phyloP scores from a whole-genome alignment of 1,284 basidiomycete species.

The Ceratorhiza oryzae-sativae region DNA sequence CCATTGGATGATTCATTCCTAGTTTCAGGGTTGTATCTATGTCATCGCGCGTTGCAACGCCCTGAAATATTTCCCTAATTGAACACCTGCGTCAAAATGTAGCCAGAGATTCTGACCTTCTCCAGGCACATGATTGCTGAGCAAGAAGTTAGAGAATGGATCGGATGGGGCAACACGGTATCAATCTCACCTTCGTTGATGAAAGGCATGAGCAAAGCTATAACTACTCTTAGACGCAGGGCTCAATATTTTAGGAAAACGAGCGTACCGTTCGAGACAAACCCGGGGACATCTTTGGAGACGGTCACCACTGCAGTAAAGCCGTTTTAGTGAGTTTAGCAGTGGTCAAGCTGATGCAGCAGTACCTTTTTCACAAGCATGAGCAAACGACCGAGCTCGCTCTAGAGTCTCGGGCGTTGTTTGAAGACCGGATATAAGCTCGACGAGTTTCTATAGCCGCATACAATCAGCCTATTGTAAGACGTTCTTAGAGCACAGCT shows the following conservation, averaged over 20 bases:
- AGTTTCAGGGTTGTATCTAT: slow-evolving; percentile 93
- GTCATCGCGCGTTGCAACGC: slow-evolving; percentile 89
- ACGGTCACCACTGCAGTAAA: slow-evolving; percentile 75
- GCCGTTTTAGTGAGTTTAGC: slow-evolving; percentile 23
- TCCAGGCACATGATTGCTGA: slow-evolving; percentile 90
- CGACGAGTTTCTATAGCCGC: slow-evolving; percentile 78
- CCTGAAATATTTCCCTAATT: too few species aligned
- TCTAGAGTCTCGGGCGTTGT: slow-evolving; percentile 79
- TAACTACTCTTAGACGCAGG: neutral
- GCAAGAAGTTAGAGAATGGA: slow-evolving; percentile 48
- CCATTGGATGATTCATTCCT: slow-evolving; percentile 98
- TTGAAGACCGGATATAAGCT: slow-evolving; percentile 92
- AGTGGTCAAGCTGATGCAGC: slow-evolving; percentile 3
- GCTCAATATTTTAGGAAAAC: neutral
- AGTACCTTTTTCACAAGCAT: slow-evolving; percentile 88
- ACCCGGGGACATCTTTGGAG: slow-evolving; percentile 91
- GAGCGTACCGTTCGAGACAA: slow-evolving; percentile 71
- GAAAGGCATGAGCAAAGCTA: slow-evolving; percentile 83
- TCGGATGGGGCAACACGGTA: neutral
- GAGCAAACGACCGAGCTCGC: slow-evolving; percentile 81
- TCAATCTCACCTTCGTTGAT: slow-evolving; percentile 73
- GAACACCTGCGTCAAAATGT: too few species aligned
- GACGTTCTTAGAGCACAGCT: slow-evolving; percentile 43
- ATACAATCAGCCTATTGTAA: slow-evolving; percentile 34
- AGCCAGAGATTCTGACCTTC: slow-evolving; percentile 59